Evolutionary conservation across 2,329 filamentous ascomycete species (phyloP).

Genomic region (Aspergillus viridinutans): DNA sequence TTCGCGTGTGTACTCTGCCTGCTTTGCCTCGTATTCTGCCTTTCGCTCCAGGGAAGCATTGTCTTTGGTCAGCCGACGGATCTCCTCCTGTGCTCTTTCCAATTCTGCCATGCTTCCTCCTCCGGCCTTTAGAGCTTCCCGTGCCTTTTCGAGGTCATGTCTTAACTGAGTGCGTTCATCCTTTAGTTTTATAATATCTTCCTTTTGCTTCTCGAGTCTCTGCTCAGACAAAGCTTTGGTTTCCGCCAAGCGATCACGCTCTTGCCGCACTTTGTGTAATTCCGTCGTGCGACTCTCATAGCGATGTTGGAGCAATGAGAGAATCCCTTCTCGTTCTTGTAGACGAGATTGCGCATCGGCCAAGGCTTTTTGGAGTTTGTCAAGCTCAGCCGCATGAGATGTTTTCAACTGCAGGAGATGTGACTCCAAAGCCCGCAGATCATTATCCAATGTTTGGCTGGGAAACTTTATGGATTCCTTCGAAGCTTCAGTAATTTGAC

Average conservation of each 20-base stretch:
- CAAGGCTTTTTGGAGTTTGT: slow-evolving; percentile 26
- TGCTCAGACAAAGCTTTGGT: slow-evolving; percentile 26
- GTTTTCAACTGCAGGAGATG: slow-evolving; percentile 29
- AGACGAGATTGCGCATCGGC: slow-evolving; percentile 23
- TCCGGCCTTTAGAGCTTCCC: slow-evolving; percentile 36
- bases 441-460: slow-evolving; percentile 28
- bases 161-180: slow-evolving; percentile 37
- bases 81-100: slow-evolving; percentile 39
- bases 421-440: slow-evolving; percentile 25
- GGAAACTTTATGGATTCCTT: slow-evolving; percentile 30
- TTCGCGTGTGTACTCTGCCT: slow-evolving; percentile 43
- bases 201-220: slow-evolving; percentile 31
- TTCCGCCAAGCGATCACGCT: slow-evolving; percentile 32
- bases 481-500: slow-evolving; percentile 34
- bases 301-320: slow-evolving; percentile 40
- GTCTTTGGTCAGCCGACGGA: slow-evolving; percentile 33
- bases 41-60: slow-evolving; percentile 34
- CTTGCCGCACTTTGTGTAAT: slow-evolving; percentile 33
- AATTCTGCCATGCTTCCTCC: slow-evolving; percentile 40
- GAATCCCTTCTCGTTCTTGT: slow-evolving; percentile 29
- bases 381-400: slow-evolving; percentile 28
- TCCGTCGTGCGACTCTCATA: slow-evolving; percentile 41
- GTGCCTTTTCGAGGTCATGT: slow-evolving; percentile 37
- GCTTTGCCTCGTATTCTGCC: slow-evolving; percentile 39
- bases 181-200: slow-evolving; percentile 38